These are phyloP conservation scores for Suhomyces emberorum DNA, from an alignment of 805 yeast genomes.

Conservation along the genomic window DNA sequence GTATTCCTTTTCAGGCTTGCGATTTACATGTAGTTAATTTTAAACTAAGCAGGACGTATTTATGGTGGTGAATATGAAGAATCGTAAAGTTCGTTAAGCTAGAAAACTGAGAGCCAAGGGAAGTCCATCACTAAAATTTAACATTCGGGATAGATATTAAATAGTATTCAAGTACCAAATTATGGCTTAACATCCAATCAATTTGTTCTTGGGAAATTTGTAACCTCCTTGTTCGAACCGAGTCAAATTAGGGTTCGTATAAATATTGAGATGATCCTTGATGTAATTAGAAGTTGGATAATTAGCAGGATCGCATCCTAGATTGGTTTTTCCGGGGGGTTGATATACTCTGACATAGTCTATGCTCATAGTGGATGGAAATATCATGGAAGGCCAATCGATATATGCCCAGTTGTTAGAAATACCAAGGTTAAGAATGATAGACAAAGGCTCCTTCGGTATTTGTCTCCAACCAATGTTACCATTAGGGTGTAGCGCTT, in stretches of 20 bases:
- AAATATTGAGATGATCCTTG: constrained; percentile 63
- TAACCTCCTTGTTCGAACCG: constrained; percentile 76
- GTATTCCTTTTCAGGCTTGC: no score
- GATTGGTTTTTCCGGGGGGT: constrained; percentile 55
- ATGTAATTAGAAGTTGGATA: constrained; percentile 88
- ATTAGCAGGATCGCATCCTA: constrained; percentile 85
- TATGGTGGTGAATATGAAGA: no score
- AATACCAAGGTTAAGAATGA: constrained; percentile 38
- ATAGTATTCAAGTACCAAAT: not conserved
- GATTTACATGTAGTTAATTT: no score
- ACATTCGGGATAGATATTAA: no score
- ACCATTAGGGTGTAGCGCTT: constrained; percentile 85
- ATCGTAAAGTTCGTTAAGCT: no score
- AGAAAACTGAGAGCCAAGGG: no score
- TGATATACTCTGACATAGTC: constrained; percentile 94
- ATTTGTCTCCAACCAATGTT: constrained; percentile 80
- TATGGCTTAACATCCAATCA: constrained; percentile 1
- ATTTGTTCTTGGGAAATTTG: constrained; percentile 9
- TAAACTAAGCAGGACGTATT: no score
- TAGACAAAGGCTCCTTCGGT: constrained; percentile 72
- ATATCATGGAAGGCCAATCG: constrained; percentile 47
- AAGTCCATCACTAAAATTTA: no score
- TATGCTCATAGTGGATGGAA: constrained; percentile 74
- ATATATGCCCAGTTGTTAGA: constrained; percentile 40
- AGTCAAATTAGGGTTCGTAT: constrained; percentile 66